A percentile compares a stretch with the other conserved stretches of the same genome.
Conservation (phyloP, 257 asterid species). For the Scutellaria barbata region DNA sequence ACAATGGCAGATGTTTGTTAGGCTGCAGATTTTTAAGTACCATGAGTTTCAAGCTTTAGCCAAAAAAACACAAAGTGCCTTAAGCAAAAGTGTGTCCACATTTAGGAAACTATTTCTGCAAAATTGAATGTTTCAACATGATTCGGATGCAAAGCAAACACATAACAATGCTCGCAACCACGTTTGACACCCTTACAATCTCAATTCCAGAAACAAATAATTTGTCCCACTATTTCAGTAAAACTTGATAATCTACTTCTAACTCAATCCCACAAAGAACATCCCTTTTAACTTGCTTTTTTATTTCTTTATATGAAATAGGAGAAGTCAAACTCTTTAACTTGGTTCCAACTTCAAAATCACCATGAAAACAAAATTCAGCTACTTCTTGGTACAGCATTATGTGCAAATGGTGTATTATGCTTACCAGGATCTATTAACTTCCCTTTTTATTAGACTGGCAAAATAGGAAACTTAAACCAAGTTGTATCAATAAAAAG, state of each 20-base stretch:
- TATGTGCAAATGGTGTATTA: neutral
- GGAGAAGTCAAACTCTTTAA: neutral
- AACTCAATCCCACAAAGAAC: neutral
- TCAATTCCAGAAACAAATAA: neutral
- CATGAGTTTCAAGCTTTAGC: neutral
- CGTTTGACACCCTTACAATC: neutral
- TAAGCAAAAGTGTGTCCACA: neutral
- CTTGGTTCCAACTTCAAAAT: too few species aligned
- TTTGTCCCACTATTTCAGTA: neutral
- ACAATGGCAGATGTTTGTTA: neutral
- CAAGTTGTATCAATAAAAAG: conserved; percentile 2
- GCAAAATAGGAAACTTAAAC: conserved; percentile 1
- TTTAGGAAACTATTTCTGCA: neutral
- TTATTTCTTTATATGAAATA: neutral
- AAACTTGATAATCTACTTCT: too few species aligned
- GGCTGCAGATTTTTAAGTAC: neutral
- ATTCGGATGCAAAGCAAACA: neutral
- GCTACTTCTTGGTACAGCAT: too few species aligned
- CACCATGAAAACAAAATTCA: neutral
- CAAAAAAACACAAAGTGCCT: neutral
- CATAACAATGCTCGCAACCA: conserved; percentile 7
- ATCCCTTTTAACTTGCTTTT: too few species aligned
- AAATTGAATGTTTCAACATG: neutral
- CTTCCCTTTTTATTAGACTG: neutral
- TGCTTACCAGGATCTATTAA: neutral